A percentile compares a stretch with the other conserved stretches of the same genome.
These are phyloP conservation scores for Coemansia sp. DNA, from an alignment of 192 early-diverging fungal genomes.

Conservation along the genomic window DNA sequence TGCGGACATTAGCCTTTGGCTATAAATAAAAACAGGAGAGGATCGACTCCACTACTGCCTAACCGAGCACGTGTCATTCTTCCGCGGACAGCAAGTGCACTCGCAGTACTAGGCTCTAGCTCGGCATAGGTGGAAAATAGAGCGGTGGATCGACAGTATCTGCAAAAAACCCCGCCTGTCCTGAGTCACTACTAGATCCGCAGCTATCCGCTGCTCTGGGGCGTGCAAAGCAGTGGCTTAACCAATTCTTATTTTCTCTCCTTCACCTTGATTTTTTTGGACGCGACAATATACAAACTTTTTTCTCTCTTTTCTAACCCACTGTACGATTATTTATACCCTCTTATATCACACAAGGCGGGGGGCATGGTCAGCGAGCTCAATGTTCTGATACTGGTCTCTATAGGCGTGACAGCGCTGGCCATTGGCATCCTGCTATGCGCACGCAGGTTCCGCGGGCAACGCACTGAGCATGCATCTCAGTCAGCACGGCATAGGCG, in stretches of 20 bases:
- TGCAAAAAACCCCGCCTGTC: not conserved
- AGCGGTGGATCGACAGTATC: not conserved
- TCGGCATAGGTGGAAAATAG: not conserved
- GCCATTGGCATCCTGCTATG: slow-evolving; percentile 14
- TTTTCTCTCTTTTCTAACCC: not conserved
- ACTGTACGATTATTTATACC: too few species aligned
- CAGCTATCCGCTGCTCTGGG: not conserved
- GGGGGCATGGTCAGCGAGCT: slow-evolving; percentile 20
- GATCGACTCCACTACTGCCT: not conserved
- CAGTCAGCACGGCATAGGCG: not conserved
- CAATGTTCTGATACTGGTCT: slow-evolving; percentile 26
- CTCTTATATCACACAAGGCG: too few species aligned
- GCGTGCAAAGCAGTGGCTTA: not conserved
- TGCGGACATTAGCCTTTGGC: too few species aligned
- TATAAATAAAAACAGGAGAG: not conserved
- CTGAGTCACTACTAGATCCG: not conserved
- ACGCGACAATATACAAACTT: not conserved
- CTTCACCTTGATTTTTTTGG: not conserved
- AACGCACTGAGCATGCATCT: not conserved
- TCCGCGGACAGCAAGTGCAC: not conserved
- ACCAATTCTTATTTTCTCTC: not conserved
- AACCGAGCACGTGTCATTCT: not conserved
- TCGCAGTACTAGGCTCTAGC: not conserved
- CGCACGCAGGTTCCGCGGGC: slow-evolving; percentile 22
- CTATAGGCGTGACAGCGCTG: slow-evolving; percentile 15